Conservation (phyloP, 352 stramenopile species). For the Globisporangium acanthophoron region DNA sequence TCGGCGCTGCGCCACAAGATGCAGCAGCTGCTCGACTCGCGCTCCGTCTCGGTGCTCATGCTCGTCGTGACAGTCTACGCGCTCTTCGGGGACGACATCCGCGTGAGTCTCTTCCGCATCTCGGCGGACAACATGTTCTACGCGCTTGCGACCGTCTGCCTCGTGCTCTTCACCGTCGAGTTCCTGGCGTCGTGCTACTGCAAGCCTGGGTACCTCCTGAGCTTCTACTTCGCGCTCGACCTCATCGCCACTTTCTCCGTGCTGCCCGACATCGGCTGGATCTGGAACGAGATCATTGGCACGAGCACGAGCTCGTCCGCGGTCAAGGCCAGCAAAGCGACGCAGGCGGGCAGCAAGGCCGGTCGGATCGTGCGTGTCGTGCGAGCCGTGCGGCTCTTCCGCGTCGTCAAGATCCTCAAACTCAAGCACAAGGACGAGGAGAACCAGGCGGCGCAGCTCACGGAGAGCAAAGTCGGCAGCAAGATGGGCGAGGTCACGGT, state of each 20-base stretch:
- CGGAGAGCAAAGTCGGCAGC: conserved; percentile 86
- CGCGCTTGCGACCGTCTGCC: conserved; percentile 78
- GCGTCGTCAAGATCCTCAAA: conserved; percentile 85
- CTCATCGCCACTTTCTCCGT: conserved; percentile 83
- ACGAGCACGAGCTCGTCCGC: conserved; percentile 34
- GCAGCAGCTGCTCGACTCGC: conserved; percentile 61
- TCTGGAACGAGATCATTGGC: conserved; percentile 73
- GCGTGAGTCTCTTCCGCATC: conserved; percentile 68
- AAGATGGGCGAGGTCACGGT: conserved; percentile 87
- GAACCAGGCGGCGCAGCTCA: conserved; percentile 19
- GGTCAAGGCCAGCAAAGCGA: conserved; percentile 67
- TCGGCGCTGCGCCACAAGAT: conserved; percentile 35
- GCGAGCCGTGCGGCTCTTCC: conserved; percentile 75
- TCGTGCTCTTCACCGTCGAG: conserved; percentile 88
- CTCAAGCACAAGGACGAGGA: conserved; percentile 72
- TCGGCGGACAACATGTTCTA: conserved; percentile 80
- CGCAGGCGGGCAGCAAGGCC: conserved; percentile 67
- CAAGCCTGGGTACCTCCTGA: conserved; percentile 74
- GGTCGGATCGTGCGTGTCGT: conserved; percentile 84
- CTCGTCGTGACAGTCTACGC: conserved; percentile 90
- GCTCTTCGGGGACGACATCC: conserved; percentile 90
- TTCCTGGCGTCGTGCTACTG: conserved; percentile 75
- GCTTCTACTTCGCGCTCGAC: conserved; percentile 91
- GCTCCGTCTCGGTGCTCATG: conserved; percentile 78
- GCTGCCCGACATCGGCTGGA: conserved; percentile 79